Base-by-base conservation (phyloP, 2,329 filamentous ascomycete species). In the Byssoonygena ceratinophila region DNA sequence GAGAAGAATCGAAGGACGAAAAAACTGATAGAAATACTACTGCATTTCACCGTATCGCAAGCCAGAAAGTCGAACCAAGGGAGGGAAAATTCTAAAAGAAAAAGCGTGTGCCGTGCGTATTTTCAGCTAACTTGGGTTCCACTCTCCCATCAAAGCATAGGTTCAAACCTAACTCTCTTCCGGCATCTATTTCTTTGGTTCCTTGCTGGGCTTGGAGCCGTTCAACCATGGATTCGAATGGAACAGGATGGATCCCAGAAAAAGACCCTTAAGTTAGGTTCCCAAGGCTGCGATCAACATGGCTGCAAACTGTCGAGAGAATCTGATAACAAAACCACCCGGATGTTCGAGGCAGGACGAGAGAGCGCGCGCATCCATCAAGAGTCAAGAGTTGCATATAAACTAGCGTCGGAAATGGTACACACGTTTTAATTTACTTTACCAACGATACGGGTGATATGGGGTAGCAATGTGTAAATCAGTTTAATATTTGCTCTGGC, bases 181-280 rank as follows among this genome's bases (percentile, higher is more conserved):
- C 12, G 23, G 23, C 23, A 27, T 44, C n/a, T 14, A 7, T 14
- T 12, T 25, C 25, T 25, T 29, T 46, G 31, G 45, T 37, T 37
- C 45, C 9, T 27, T 18, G 29, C n/a, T 25, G 20, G 23, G 16
- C 27, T 37, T 18, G 8, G 32, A 11, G 12, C 45, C 45, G 45
- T 37, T 34, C 31, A 47, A 36, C 45, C 45, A 47, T 47, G 45
- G 45, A 37, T 47, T 8, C 45, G 45, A n/a, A 37, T 37, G 45
- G 45, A 47, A 47, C 45, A 47, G 18, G 29, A 47, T 46, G 45
- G 44, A 36, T 36, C 43, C 43, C 27, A 31, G 23, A 8, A 44
- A 7, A n/a, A 37, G 18, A 16, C 40, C 22, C 18, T 14, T 3
- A 7, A 16, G 12, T 23, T 27, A 14, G 40, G 22, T 23, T 29